Evolutionary conservation across 805 yeast genomes (phyloP).

Genomic region (Pichia scutulata): DNA sequence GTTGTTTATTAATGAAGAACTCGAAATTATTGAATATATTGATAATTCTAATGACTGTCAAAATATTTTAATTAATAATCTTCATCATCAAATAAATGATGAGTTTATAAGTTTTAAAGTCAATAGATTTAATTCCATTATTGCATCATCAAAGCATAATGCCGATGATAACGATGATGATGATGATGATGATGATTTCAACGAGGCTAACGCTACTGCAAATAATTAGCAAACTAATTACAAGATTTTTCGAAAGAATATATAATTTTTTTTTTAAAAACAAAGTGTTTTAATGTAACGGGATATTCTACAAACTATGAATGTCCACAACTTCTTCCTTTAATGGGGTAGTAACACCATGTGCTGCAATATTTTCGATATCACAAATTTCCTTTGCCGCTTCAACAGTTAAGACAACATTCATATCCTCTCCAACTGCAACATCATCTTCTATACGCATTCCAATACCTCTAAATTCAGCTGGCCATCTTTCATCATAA

Average conservation of each 20-base stretch:
- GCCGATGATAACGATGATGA: neutral
- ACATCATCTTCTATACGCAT: slow-evolving; percentile 93
- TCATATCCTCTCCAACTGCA: slow-evolving; percentile 58
- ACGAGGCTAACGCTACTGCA: neutral
- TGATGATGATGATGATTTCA: neutral
- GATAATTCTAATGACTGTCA: neutral
- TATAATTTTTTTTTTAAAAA: neutral
- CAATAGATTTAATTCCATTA: neutral
- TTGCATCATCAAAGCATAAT: neutral
- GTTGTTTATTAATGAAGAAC: slow-evolving; percentile 17
- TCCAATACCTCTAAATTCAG: slow-evolving; percentile 78
- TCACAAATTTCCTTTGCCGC: slow-evolving; percentile 84
- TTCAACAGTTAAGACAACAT: slow-evolving; percentile 60
- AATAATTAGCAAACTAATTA: no score
- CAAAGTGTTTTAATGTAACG: neutral
- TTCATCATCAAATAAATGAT: slow-evolving; percentile 9
- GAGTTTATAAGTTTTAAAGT: slow-evolving; percentile 11
- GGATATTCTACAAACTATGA: slow-evolving; percentile 11
- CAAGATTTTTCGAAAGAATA: neutral
- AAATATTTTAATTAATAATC: neutral
- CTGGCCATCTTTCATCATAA: slow-evolving; percentile 61
- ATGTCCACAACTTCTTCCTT: slow-evolving; percentile 35
- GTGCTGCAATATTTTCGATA: slow-evolving; percentile 58
- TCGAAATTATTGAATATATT: slow-evolving; percentile 10
- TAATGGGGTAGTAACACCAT: slow-evolving; percentile 46